Evolutionary conservation across 805 yeast genomes (phyloP).

Genomic region (Pichia thaimueangensis): DNA sequence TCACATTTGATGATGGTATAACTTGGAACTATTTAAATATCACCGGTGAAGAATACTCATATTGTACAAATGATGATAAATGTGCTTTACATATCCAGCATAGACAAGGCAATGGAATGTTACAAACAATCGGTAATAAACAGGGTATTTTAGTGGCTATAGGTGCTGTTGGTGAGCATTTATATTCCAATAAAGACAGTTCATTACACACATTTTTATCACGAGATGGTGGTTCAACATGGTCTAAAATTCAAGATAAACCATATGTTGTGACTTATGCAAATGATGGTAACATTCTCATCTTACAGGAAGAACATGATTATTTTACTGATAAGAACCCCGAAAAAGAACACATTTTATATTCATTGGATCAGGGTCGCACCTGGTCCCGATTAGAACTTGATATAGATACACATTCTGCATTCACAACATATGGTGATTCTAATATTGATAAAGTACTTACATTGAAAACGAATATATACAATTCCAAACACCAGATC

Average conservation of each 20-base stretch:
- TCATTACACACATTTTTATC: slow-evolving; percentile 49
- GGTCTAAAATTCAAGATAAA: slow-evolving; percentile 51
- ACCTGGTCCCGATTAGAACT: slow-evolving; percentile 51
- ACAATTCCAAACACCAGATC: too few relatives aligned
- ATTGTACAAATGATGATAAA: slow-evolving; percentile 37
- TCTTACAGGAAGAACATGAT: slow-evolving; percentile 33
- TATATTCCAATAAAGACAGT: slow-evolving; percentile 26
- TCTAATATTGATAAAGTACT: slow-evolving; percentile 67
- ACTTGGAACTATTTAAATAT: slow-evolving; percentile 46
- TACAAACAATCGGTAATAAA: slow-evolving; percentile 36
- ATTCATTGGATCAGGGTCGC: slow-evolving; percentile 68
- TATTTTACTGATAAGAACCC: slow-evolving; percentile 29
- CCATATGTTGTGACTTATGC: slow-evolving; percentile 57
- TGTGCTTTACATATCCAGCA: slow-evolving; percentile 42
- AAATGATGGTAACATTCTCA: slow-evolving; percentile 68
- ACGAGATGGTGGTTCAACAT: slow-evolving; percentile 69
- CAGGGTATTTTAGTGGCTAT: slow-evolving; percentile 55
- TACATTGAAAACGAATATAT: slow-evolving; percentile 31
- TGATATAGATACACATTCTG: slow-evolving; percentile 27
- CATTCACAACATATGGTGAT: slow-evolving; percentile 37
- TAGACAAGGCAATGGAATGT: slow-evolving; percentile 28
- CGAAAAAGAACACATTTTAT: slow-evolving; percentile 26
- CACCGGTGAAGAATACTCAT: slow-evolving; percentile 32
- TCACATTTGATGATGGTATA: slow-evolving; percentile 47
- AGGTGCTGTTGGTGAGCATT: slow-evolving; percentile 71